These are phyloP conservation scores for Xylariaceae sp. DNA, from an alignment of 2,329 filamentous ascomycete genomes.

Conservation along the genomic window DNA sequence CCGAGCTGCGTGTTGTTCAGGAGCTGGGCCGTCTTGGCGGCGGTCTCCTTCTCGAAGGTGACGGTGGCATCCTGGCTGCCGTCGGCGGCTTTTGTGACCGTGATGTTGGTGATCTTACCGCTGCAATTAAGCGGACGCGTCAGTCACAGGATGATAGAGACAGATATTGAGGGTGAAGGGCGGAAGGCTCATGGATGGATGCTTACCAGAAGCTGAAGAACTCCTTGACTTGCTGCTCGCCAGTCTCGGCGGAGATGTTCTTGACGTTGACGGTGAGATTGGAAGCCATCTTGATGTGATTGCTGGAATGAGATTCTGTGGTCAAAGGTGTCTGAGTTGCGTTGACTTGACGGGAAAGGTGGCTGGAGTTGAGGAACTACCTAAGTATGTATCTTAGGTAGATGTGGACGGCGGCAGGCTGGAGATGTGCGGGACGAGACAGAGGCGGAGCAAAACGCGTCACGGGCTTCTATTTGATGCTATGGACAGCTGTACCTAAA, in stretches of 20 bases:
- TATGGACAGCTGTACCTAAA: no score
- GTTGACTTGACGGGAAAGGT: no score
- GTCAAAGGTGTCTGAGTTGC: no score
- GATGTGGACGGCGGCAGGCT: no score
- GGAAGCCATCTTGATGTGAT: conserved; percentile 43
- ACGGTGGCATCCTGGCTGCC: conserved; percentile 82
- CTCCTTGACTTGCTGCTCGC: conserved; percentile 86
- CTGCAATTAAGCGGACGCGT: conserved; percentile 39
- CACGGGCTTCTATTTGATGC: no score
- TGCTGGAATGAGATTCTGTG: no score
- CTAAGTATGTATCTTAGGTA: no score
- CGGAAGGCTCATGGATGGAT: background rate
- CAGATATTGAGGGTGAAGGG: background rate
- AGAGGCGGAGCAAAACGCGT: no score
- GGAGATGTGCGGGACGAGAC: no score
- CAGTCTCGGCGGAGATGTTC: conserved; percentile 78
- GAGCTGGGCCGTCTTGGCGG: conserved; percentile 92
- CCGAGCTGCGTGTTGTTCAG: conserved; percentile 96
- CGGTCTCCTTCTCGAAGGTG: conserved; percentile 93
- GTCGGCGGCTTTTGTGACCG: conserved; percentile 62
- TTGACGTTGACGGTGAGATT: conserved; percentile 75
- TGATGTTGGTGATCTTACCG: conserved; percentile 85
- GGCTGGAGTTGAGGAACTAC: no score
- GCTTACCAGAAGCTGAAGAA: conserved; percentile 95
- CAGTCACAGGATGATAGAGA: background rate